Percentiles rank a stretch among this genome's conserved stretches.
These are phyloP conservation scores for Angophora floribunda DNA, from an alignment of 345 rosid genomes.

Conservation along the genomic window DNA sequence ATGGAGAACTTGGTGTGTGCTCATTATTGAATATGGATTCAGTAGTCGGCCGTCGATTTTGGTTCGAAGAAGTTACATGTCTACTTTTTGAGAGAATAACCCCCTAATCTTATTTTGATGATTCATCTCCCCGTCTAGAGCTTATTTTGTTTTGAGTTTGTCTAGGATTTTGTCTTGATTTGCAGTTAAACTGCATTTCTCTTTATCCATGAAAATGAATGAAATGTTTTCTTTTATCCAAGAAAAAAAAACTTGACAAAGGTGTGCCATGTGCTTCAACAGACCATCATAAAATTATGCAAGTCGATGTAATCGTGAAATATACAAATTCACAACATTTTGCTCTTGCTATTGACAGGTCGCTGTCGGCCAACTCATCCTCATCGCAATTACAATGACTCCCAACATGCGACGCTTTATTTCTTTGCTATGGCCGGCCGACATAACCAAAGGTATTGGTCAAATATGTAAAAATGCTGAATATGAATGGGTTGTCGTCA, in stretches of 20 bases:
- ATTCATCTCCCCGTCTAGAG: background rate
- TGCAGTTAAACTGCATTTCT: background rate
- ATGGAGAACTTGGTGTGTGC: background rate
- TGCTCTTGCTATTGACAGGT: background rate
- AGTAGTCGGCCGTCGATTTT: fast-evolving
- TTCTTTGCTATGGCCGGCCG: background rate
- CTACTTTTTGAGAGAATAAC: background rate
- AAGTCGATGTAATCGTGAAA: too few species aligned
- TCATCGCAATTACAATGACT: background rate
- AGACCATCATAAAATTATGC: too few species aligned
- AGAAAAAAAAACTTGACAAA: background rate
- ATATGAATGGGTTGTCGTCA: background rate
- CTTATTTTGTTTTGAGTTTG: background rate
- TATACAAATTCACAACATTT: background rate
- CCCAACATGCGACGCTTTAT: background rate
- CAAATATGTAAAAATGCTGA: background rate
- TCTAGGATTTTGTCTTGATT: background rate
- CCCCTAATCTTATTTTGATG: background rate
- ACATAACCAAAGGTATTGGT: background rate
- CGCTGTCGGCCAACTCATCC: background rate
- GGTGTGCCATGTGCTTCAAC: background rate
- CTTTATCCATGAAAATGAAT: background rate
- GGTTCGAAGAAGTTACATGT: background rate
- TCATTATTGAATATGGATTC: background rate
- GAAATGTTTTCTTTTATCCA: background rate